Evolutionary conservation across 495 filamentous ascomycete genomes (phyloP).

Genomic region (Cercophora samala): DNA sequence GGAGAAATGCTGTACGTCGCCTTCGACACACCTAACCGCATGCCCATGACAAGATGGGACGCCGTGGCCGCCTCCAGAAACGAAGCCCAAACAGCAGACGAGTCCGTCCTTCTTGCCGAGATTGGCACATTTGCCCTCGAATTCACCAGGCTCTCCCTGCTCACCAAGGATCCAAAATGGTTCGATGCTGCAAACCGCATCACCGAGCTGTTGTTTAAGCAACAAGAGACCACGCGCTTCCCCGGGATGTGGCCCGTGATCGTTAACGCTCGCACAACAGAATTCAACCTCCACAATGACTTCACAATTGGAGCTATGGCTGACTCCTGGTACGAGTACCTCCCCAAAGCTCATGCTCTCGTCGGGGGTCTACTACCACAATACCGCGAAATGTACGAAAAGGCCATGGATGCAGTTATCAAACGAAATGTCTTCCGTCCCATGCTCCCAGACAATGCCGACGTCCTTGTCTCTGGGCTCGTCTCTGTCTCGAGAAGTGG

Average conservation of each 20-base stretch:
- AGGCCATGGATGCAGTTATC: constrained; percentile 59
- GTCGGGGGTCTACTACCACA: constrained; percentile 69
- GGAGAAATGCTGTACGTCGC: constrained; percentile 79
- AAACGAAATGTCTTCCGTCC: constrained; percentile 66
- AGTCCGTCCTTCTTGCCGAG: constrained; percentile 49
- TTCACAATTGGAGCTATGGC: constrained; percentile 72
- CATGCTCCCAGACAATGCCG: constrained; percentile 48
- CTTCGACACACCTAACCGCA: constrained; percentile 89
- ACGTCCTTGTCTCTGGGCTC: constrained; percentile 51
- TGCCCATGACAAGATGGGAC: constrained; percentile 74
- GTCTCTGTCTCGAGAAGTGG: constrained; percentile 58
- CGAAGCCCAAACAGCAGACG: constrained; percentile 34
- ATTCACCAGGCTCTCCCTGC: constrained; percentile 78
- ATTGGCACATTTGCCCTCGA: constrained; percentile 77
- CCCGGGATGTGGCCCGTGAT: constrained; percentile 58
- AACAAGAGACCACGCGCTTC: constrained; percentile 61
- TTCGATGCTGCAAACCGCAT: constrained; percentile 84
- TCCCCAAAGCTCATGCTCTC: constrained; percentile 67
- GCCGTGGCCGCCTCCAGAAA: constrained; percentile 32
- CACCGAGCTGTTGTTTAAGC: constrained; percentile 64
- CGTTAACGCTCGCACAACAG: constrained; percentile 33
- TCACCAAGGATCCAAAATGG: constrained; percentile 77
- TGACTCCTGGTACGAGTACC: constrained; percentile 81
- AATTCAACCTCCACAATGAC: constrained; percentile 34
- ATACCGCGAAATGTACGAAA: constrained; percentile 74